Evolutionary conservation across 768 basidiomycete species (phyloP).

Genomic region (Serendipita vermifera): DNA sequence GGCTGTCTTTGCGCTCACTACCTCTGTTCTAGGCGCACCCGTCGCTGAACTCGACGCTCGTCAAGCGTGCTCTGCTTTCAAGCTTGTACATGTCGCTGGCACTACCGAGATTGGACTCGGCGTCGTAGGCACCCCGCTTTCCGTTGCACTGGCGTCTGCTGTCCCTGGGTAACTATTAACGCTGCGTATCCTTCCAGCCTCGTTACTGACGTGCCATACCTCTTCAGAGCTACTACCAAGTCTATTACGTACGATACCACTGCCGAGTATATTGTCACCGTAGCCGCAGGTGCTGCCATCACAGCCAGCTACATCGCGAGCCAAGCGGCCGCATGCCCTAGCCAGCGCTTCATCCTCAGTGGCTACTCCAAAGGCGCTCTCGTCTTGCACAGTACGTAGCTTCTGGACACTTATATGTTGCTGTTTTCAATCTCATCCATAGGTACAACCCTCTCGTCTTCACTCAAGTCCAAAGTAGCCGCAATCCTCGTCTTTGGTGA

Average conservation of each 20-base stretch:
- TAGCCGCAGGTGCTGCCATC: conserved; percentile 1
- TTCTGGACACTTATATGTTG: not conserved
- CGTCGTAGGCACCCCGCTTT: not conserved
- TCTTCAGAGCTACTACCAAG: not conserved
- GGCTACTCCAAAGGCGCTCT: not conserved
- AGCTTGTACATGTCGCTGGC: not conserved
- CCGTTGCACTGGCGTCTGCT: not conserved
- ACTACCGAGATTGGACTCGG: not conserved
- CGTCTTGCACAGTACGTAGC: not conserved
- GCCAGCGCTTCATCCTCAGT: not conserved
- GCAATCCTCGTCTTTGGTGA: conserved; percentile 1
- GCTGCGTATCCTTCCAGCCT: no score
- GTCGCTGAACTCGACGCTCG: not conserved
- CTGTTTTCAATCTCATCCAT: not conserved
- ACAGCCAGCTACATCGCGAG: not conserved
- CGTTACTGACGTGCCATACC: not conserved
- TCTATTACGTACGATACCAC: not conserved
- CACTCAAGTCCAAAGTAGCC: not conserved
- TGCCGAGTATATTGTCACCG: not conserved
- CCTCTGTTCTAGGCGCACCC: not conserved
- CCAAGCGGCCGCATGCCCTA: not conserved
- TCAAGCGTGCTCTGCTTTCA: not conserved
- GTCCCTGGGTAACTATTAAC: not conserved
- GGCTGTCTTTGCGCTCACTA: not conserved
- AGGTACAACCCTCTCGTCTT: not conserved